phyloP scores from a whole-genome alignment of 2,329 filamentous ascomycete species.

The Onygenales sp. region DNA sequence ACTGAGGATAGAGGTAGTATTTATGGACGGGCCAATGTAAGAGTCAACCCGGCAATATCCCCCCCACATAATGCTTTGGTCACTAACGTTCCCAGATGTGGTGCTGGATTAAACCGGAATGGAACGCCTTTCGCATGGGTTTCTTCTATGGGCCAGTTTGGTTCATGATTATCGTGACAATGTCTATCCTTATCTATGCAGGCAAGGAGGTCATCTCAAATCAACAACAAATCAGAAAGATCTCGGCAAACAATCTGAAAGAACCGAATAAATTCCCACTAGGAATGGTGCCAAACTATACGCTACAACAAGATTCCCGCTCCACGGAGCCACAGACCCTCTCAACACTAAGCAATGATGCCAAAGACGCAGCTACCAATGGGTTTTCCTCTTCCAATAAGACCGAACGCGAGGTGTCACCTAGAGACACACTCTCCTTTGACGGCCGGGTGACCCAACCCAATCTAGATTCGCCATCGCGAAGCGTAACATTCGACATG shows the following conservation, averaged over 20 bases:
- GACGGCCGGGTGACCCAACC: too few relatives aligned
- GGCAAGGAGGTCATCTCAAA: slow-evolving; percentile 40
- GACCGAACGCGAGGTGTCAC: too few relatives aligned
- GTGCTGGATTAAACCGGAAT: slow-evolving; percentile 65
- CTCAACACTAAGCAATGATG: too few relatives aligned
- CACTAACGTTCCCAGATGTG: slow-evolving; percentile 46
- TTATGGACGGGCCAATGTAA: slow-evolving; percentile 61
- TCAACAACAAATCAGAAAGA: slow-evolving; percentile 16
- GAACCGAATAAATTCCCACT: neutral
- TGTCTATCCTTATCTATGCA: slow-evolving; percentile 31
- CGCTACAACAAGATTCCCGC: too few relatives aligned
- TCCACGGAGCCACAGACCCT: too few relatives aligned
- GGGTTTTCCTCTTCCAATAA: too few relatives aligned
- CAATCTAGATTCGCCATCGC: too few relatives aligned
- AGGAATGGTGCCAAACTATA: too few relatives aligned
- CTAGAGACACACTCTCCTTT: too few relatives aligned
- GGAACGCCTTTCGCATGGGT: slow-evolving; percentile 63
- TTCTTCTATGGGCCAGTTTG: slow-evolving; percentile 55
- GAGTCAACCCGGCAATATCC: slow-evolving; percentile 10
- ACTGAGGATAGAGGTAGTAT: slow-evolving; percentile 46
- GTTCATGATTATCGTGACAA: slow-evolving; percentile 30
- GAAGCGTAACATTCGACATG: too few relatives aligned
- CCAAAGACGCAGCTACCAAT: too few relatives aligned
- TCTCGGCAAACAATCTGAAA: neutral
- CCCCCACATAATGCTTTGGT: neutral